Base-by-base conservation (phyloP, 1,284 basidiomycete genomes). In the Lignosus rhinocerotis region DNA sequence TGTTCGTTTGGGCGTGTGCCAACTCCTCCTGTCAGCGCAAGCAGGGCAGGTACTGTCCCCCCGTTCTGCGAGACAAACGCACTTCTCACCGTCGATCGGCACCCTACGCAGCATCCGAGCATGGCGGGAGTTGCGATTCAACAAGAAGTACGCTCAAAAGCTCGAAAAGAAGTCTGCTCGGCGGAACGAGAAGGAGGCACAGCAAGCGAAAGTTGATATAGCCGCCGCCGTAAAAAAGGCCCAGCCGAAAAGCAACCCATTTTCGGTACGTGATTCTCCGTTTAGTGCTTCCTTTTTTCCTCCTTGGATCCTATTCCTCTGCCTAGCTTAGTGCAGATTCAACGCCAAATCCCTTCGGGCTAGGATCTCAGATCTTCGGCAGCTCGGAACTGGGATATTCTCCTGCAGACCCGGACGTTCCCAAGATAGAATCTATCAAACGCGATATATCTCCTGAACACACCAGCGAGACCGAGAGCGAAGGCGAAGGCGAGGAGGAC, bases 1-100 rank as follows among this genome's bases (percentile, higher is more conserved):
- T 93, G 52, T 93, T 93, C 68, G 78, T 93, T 17, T 94, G 91
- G 87, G 91, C 83, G 12, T 94, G 92, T 66, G 76, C 87, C 3
- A 78, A 80, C 30, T 73, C 80, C 6, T 70, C 75, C 19, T 94
- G 92, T 73, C 91, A 94, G 69, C 78, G 80, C 58, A 86, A 87
- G 71, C 75, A 80, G 32, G 90, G 89, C 66, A 77, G 75, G 87
- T 78, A 48, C 55, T 61, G 62, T 38, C 48, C 63, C 53, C 46
- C 10, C 0, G 6, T 16, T 38, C 39, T 19, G 3, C 25, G 5
- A 30, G n/a, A 32, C n/a, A 32, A n/a, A 14, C 39, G 39, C 47
- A 51, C 41, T 21, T 21, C 45, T 44, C 30, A 45, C 25, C 21
- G 21, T 56, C 58, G 47, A 60, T 56, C n/a, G 50, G 62, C 51